These are phyloP conservation scores for Collybia sordida DNA, from an alignment of 768 basidiomycete species.

Conservation along the genomic window DNA sequence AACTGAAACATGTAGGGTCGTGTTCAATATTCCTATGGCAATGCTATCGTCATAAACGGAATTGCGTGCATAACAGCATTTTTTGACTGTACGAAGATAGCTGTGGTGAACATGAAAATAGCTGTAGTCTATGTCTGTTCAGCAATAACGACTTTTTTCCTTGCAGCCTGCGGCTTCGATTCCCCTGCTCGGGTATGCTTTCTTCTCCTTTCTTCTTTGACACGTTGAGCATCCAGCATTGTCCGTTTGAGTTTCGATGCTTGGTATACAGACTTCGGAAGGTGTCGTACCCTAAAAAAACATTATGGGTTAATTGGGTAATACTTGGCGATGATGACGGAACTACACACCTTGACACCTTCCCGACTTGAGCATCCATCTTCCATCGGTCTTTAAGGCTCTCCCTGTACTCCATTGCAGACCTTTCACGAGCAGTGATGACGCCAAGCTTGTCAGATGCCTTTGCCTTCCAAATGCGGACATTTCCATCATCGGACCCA, in stretches of 20 bases:
- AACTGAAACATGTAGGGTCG: too few species aligned
- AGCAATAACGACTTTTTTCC: constrained; percentile 81
- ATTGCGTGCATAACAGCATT: too few species aligned
- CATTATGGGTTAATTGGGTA: constrained; percentile 2
- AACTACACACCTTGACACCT: constrained; percentile 68
- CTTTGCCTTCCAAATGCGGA: constrained; percentile 93
- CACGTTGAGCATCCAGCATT: constrained; percentile 86
- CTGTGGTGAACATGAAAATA: too few species aligned
- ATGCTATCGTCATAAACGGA: too few species aligned
- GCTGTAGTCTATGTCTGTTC: constrained; percentile 59
- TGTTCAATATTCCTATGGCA: too few species aligned
- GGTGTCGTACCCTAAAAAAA: constrained; percentile 62
- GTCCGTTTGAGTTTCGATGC: constrained; percentile 85
- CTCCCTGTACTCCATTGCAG: constrained; percentile 90
- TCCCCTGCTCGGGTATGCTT: constrained; percentile 86
- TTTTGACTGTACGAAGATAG: too few species aligned
- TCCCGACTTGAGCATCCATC: constrained; percentile 77
- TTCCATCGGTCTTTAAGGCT: constrained; percentile 89
- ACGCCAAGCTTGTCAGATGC: constrained; percentile 92
- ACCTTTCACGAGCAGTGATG: constrained; percentile 85
- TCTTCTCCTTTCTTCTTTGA: constrained; percentile 92
- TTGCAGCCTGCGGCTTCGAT: constrained; percentile 87
- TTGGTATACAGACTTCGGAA: constrained; percentile 91
- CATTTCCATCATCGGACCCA: constrained; percentile 94
- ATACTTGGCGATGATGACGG: constrained; percentile 3